Evolutionary conservation across 805 yeast species (phyloP).

Genomic region (Lipomyces orientalis): DNA sequence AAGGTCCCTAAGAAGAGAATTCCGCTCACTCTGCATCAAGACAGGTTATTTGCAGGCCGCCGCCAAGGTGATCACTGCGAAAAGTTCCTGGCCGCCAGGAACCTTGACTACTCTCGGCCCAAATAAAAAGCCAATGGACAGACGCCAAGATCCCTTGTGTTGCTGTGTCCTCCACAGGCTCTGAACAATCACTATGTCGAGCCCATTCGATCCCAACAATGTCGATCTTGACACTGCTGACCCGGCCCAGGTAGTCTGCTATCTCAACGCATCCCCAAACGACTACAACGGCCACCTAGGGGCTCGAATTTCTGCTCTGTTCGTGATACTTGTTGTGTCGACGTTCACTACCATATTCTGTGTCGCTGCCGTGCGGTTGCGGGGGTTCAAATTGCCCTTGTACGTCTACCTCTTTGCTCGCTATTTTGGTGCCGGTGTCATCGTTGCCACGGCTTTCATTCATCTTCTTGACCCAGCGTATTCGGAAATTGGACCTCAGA

Average conservation of each 20-base stretch:
- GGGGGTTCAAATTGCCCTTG: conserved; percentile 24
- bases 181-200: not conserved
- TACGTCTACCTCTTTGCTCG: conserved; percentile 34
- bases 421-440: conserved; percentile 70
- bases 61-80: too few species aligned
- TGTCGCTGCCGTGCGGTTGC: conserved; percentile 43
- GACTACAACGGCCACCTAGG: conserved; percentile 54
- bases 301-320: conserved; percentile 61
- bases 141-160: too few species aligned
- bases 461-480: conserved; percentile 48
- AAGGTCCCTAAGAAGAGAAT: too few species aligned
- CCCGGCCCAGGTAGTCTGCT: conserved; percentile 10
- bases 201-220: conserved; percentile 4
- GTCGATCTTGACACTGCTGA: conserved; percentile 2
- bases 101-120: too few species aligned
- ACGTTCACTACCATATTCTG: conserved; percentile 51
- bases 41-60: too few species aligned
- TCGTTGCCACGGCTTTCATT: conserved; percentile 75
- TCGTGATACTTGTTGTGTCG: conserved; percentile 62
- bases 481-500: conserved; percentile 29
- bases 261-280: conserved; percentile 34
- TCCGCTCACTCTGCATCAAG: too few species aligned
- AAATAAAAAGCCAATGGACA: too few species aligned
- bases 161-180: too few species aligned
- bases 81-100: too few species aligned